Evolutionary conservation across 805 yeast genomes (phyloP), one percentile per base, ranked within the genome.

Genomic region (Candida loeiensis): DNA sequence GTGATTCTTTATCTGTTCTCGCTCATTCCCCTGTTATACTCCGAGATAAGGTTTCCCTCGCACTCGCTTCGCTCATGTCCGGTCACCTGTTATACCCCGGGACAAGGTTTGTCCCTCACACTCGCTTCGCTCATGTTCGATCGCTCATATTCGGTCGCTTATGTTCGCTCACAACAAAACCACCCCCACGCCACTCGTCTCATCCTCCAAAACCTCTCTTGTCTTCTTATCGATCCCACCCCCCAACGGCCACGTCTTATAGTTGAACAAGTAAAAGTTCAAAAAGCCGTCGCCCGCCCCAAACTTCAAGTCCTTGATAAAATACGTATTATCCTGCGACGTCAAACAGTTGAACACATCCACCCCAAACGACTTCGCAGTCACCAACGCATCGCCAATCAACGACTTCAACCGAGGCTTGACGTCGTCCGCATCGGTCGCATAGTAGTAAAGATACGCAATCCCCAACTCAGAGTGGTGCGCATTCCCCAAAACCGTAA

Each of bases 321-420:
- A 88, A 44, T 85, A 65, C 12, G 88, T 73, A 60, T 93, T 93
- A 57, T 93, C 99, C 65, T 89, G 95, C 8, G 89, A 73, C 0
- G 97, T 80, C 46, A 93, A 71, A 7, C 97, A 96, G 59, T 93
- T 93, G 74, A 91, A 87, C 3, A 93, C 98, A 58, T 93, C 99
- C 53, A 85, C 86, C 18, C 74, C 74, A 36, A 71, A 63, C 30
- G 69, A 59, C 59, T 85, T 83, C 20, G 95, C 81, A 28, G 86
- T 63, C 38, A 91, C 75, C 41, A 90, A 72, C 1, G 93, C 89
- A 53, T 90, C 95, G 35, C 68, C 69, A 40, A 89, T 73, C 47
- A 91, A 66, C 4, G 69, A 62, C 18, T 62, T 66, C 48, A 93
- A 71, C 48, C 97, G 74, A 46, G 69, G 66, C 50, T 75, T 73